Evolutionary conservation across 2,329 filamentous ascomycete species (phyloP).

Genomic region (Cladophialophora exuberans): DNA sequence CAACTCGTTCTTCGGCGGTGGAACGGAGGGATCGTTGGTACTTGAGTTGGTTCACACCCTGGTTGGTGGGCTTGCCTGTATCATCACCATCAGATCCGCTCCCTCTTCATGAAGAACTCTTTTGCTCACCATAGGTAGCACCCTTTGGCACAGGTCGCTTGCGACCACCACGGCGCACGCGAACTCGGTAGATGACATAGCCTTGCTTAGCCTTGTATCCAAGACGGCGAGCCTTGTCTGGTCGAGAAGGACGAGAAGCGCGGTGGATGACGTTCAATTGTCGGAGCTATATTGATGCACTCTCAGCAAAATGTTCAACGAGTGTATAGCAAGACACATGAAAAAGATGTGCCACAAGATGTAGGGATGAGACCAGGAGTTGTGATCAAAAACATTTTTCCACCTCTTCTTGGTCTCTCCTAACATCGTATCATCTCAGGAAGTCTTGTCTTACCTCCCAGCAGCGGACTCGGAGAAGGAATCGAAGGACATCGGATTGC

Average conservation of each 20-base stretch:
- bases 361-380: neutral
- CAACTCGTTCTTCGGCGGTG: conserved; percentile 99
- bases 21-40: conserved; percentile 99
- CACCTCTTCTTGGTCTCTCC: neutral
- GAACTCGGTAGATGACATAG: conserved; percentile 99
- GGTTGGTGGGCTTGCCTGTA: conserved; percentile 99
- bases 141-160: conserved; percentile 96
- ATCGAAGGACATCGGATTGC: conserved; percentile 99
- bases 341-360: conserved; percentile 32
- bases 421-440: conserved; percentile 31
- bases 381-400: neutral
- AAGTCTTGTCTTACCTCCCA: conserved; percentile 74
- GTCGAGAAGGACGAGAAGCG: conserved; percentile 94
- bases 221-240: conserved; percentile 99
- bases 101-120: neutral
- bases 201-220: conserved; percentile 99
- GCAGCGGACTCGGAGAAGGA: conserved; percentile 99
- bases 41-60: conserved; percentile 99
- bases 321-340: conserved; percentile 83
- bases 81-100: too few species aligned
- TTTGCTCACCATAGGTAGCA: conserved; percentile 89
- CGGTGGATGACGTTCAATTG: conserved; percentile 99
- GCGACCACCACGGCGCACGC: conserved; percentile 97
- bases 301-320: conserved; percentile 99
- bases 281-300: conserved; percentile 99